Evolutionary conservation across 2,329 filamentous ascomycete species (phyloP).

Genomic region (Westerdykella ornata): DNA sequence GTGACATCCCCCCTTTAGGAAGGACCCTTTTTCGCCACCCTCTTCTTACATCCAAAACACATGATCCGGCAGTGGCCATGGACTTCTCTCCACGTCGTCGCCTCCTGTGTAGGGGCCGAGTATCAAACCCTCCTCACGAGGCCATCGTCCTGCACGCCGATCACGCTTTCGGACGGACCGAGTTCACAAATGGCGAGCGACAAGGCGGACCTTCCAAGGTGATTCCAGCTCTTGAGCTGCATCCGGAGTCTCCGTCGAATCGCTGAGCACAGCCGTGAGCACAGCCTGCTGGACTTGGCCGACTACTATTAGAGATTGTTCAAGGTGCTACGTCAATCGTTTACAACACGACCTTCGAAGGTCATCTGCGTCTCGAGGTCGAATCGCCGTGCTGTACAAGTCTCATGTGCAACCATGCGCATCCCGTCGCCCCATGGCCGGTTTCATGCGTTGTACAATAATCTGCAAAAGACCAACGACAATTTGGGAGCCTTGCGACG

Average conservation of each 20-base stretch:
- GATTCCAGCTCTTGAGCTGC: neutral
- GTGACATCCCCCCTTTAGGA: conserved; percentile 26
- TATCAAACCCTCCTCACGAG: no score
- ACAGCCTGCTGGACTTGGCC: no score
- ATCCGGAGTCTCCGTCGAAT: neutral
- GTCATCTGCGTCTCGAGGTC: conserved; percentile 28
- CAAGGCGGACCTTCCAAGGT: no score
- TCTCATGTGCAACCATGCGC: conserved; percentile 33
- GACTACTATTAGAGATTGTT: neutral
- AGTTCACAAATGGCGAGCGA: no score
- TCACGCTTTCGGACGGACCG: no score
- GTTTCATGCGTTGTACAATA: conserved; percentile 40
- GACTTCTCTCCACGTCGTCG: neutral
- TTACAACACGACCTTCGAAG: conserved; percentile 25
- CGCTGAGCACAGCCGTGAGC: no score
- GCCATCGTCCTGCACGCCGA: no score
- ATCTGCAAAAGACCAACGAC: conserved; percentile 20
- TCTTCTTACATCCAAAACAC: neutral
- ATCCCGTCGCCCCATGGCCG: conserved; percentile 31
- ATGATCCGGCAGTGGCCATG: neutral
- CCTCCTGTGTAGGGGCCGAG: no score
- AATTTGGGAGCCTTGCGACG: conserved; percentile 16
- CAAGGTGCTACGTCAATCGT: conserved; percentile 23
- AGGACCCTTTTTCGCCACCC: conserved; percentile 15
- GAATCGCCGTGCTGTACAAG: conserved; percentile 30